Evolutionary conservation across 1,284 basidiomycete species (phyloP).

Genomic region (Erythrobasidium hasegawianum): DNA sequence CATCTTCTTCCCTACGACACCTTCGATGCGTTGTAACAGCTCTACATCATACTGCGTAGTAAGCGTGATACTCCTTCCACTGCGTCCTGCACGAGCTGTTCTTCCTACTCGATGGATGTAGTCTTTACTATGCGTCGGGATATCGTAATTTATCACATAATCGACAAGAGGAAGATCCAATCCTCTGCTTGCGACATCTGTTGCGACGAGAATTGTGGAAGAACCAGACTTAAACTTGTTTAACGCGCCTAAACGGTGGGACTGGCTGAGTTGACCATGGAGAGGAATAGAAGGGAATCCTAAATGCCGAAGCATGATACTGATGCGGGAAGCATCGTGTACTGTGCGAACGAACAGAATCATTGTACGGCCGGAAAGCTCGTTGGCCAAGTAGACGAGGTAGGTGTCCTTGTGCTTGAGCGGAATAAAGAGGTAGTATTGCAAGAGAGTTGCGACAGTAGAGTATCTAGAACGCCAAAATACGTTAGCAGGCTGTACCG

Average conservation of each 20-base stretch:
- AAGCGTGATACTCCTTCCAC: constrained; percentile 91
- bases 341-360: constrained; percentile 97
- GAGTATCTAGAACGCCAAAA: constrained; percentile 69
- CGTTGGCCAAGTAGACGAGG: constrained; percentile 84
- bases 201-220: constrained; percentile 87
- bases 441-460: constrained; percentile 92
- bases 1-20: constrained; percentile 88
- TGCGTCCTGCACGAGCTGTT: constrained; percentile 91
- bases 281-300: constrained; percentile 94
- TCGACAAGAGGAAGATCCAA: constrained; percentile 96
- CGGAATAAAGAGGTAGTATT: constrained; percentile 94
- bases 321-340: constrained; percentile 83
- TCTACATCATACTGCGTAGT: constrained; percentile 99
- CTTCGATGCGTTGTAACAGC: constrained; percentile 88
- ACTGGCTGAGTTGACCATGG: constrained; percentile 92
- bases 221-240: constrained; percentile 95
- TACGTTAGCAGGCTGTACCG: neutral
- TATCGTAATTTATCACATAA: constrained; percentile 96
- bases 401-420: constrained; percentile 88
- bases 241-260: constrained; percentile 84
- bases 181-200: constrained; percentile 94
- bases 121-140: constrained; percentile 97
- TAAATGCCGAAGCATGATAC: constrained; percentile 82
- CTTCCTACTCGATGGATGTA: constrained; percentile 99
- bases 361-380: constrained; percentile 84